Evolutionary conservation across 306 rosid genomes (phyloP), one percentile per base, ranked within the genome.

Genomic region (Cicer yamashitae): DNA sequence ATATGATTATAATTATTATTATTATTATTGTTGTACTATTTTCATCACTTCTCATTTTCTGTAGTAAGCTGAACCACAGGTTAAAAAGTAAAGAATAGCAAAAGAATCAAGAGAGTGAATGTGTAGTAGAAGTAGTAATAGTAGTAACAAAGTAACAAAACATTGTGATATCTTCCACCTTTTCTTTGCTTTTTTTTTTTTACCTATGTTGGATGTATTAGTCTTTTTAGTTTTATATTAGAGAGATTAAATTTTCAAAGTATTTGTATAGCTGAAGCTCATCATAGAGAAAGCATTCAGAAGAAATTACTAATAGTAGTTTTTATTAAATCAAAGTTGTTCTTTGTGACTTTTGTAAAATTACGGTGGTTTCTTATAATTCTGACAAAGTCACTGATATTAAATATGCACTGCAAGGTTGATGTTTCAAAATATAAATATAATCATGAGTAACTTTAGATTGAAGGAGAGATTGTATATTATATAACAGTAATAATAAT

Each of bases 61-160:
- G 84, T 84, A 84, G 96, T 77, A 75, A 81, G 87, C 82, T 77
- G 94, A 87, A 86, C 91, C 90, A 94, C 89, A 89, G 89, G 87
- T 85, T 39, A 80, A 88, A 79, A 68, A 73, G 82, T 69, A 65
- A 81, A 82, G 52, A 53, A 73, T 78, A 84, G 81, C 82, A 77
- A 25, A 41, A 77, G 20, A 75, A 75, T 56, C 70, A 58, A 60
- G 66, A 79, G 87, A 62, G 78, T 83, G 51, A 67, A 61, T 77
- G 81, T 74, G 80, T 81, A 81, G 81, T 83, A 59, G 84, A 43
- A 65, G 11, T 17, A 64, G 13, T 8, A 65, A 5, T 41, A 64
- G 10, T 58, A 30, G 68, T 62, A 64, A 41, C 52, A 61, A 61
- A 6, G 30, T 25, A 25, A 25, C 30, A 25, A 25, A 25, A 25